phyloP scores from a whole-genome alignment of 2,329 filamentous ascomycete species.

The Dryadomyces quercus-mongolicae region DNA sequence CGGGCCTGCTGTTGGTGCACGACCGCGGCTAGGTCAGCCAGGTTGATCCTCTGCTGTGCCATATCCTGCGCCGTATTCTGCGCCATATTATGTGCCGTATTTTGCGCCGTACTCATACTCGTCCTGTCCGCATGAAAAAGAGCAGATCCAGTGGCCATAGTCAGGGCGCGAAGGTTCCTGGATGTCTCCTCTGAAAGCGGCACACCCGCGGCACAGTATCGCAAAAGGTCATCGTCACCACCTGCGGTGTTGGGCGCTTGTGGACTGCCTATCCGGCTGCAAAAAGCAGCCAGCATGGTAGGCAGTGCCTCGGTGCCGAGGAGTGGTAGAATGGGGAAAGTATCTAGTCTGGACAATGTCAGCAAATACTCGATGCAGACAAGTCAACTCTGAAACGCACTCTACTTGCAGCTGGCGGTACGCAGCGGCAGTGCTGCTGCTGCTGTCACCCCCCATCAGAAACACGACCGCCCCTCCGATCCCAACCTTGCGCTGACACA shows the following conservation, averaged over 20 bases:
- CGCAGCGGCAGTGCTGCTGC: constrained; percentile 10
- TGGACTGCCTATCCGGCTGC: constrained; percentile 15
- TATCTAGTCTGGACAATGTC: constrained; percentile 18
- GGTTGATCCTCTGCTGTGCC: not conserved
- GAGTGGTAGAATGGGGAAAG: constrained; percentile 31
- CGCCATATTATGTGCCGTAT: too few species aligned
- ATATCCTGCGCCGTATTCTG: too few species aligned
- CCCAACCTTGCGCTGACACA: constrained; percentile 15
- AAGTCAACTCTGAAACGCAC: constrained; percentile 18
- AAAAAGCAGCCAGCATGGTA: constrained; percentile 25
- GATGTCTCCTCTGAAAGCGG: not conserved
- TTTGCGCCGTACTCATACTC: too few species aligned
- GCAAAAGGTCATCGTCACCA: not conserved
- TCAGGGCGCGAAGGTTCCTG: not conserved
- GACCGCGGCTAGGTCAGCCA: not conserved
- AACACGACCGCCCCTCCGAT: constrained; percentile 27
- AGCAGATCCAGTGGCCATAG: not conserved
- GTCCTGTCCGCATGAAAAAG: not conserved
- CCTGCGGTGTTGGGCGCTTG: not conserved
- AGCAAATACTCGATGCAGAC: not conserved
- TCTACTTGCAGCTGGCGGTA: constrained; percentile 27
- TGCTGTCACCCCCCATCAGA: constrained; percentile 21
- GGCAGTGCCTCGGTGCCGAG: constrained; percentile 22
- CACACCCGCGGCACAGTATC: not conserved
- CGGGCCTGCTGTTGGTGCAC: not conserved